Evolutionary conservation across 1,284 basidiomycete genomes (phyloP).

Genomic region (Apiotrichum porosum): DNA sequence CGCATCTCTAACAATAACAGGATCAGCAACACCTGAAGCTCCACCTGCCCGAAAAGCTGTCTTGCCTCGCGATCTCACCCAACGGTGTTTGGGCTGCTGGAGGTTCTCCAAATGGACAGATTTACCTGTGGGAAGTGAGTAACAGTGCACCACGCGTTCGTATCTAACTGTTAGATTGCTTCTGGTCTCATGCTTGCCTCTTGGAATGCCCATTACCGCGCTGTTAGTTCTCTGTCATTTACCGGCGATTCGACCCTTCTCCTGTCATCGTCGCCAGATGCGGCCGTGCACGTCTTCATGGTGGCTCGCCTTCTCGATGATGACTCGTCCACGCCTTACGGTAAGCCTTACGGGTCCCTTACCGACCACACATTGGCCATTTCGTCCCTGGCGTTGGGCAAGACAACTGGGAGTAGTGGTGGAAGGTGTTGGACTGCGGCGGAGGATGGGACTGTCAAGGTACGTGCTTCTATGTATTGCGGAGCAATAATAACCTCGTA

Average conservation of each 20-base stretch:
- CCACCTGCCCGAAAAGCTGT: slow-evolving; percentile 81
- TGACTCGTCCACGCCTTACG: slow-evolving; percentile 4
- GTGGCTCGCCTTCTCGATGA: slow-evolving; percentile 54
- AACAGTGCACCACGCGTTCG: too few relatives aligned
- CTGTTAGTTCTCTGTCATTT: slow-evolving; percentile 75
- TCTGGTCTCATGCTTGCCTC: slow-evolving; percentile 83
- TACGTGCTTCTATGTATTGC: slow-evolving; percentile 39
- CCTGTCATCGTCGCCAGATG: slow-evolving; percentile 83
- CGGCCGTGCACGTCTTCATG: slow-evolving; percentile 81
- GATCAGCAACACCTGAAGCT: slow-evolving; percentile 82
- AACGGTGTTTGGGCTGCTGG: slow-evolving; percentile 74
- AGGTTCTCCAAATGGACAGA: slow-evolving; percentile 78
- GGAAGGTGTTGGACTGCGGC: slow-evolving; percentile 64
- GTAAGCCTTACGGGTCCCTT: slow-evolving; percentile 69
- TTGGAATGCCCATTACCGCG: slow-evolving; percentile 93
- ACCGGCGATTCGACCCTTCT: slow-evolving; percentile 73
- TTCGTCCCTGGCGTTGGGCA: slow-evolving; percentile 71
- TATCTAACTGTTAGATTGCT: slow-evolving; percentile 60
- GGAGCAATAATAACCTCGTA: slow-evolving; percentile 28
- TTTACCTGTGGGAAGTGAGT: slow-evolving; percentile 92
- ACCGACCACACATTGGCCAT: slow-evolving; percentile 89
- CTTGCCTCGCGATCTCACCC: slow-evolving; percentile 69
- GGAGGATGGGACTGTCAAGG: slow-evolving; percentile 88
- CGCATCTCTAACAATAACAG: slow-evolving; percentile 50
- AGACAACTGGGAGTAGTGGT: slow-evolving; percentile 38